Evolutionary conservation across 1,139 yeast genomes (phyloP).

Genomic region (Pichia norvegensis): DNA sequence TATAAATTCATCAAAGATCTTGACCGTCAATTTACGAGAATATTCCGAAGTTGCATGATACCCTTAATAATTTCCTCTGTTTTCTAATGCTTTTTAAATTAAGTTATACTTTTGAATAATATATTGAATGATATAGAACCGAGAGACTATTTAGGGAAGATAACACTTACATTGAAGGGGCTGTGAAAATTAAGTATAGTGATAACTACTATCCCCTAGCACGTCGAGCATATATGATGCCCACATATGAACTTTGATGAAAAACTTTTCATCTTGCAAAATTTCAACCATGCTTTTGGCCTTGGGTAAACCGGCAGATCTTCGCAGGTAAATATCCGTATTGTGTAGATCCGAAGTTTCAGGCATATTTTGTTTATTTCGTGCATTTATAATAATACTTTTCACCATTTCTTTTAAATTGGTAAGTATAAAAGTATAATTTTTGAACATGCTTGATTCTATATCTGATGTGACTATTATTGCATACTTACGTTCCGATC

Average conservation of each 20-base stretch:
- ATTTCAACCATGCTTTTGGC: conserved; percentile 55
- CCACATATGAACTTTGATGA: conserved; percentile 62
- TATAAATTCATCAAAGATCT: conserved; percentile 66
- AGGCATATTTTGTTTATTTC: not conserved
- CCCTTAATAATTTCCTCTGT: not conserved
- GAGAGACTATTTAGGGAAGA: not conserved
- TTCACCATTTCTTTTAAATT: conserved; percentile 31
- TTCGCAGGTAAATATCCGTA: conserved; percentile 48
- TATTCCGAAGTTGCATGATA: conserved; percentile 34
- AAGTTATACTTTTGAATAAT: not conserved
- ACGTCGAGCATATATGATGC: conserved; percentile 41
- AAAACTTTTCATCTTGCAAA: conserved; percentile 51
- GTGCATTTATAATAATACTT: conserved; percentile 4
- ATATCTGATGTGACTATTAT: conserved; percentile 55
- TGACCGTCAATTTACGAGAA: conserved; percentile 65
- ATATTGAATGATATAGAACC: too few species aligned
- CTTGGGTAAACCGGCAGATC: conserved; percentile 39
- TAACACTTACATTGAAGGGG: not conserved
- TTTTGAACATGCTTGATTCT: conserved; percentile 43
- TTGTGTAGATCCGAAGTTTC: conserved; percentile 28
- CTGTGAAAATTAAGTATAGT: not conserved
- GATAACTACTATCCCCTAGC: conserved; percentile 4
- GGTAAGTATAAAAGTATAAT: conserved; percentile 50
- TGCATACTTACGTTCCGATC: conserved; percentile 68
- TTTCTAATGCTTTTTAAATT: not conserved